These are phyloP conservation scores for Austroboletus olivaceoglutinosus DNA, from an alignment of 1,284 basidiomycete genomes.

Conservation along the genomic window DNA sequence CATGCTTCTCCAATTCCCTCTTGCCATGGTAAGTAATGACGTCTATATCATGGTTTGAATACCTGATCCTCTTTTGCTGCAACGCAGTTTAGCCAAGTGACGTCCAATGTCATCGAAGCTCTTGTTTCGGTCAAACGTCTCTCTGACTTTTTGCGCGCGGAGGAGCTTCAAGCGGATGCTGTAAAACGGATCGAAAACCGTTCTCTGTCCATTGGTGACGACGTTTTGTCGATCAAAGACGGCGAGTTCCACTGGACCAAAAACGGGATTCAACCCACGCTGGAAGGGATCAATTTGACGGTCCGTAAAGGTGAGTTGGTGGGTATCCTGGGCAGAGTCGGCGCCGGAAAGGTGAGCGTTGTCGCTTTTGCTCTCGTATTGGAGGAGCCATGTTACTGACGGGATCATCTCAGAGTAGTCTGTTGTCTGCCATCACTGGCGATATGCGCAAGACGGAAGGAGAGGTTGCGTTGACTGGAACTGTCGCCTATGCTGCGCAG, in stretches of 20 bases:
- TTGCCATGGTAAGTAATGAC: slow-evolving; percentile 65
- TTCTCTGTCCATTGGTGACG: slow-evolving; percentile 57
- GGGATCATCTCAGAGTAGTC: slow-evolving; percentile 50
- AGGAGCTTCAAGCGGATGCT: slow-evolving; percentile 80
- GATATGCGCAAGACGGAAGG: slow-evolving; percentile 85
- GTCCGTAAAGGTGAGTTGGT: slow-evolving; percentile 86
- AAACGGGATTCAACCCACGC: slow-evolving; percentile 53
- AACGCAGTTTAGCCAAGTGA: slow-evolving; percentile 64
- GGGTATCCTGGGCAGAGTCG: slow-evolving; percentile 86
- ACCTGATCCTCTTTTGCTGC: too few species aligned
- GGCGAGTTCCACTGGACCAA: slow-evolving; percentile 82
- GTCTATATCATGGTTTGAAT: too few species aligned
- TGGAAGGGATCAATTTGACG: slow-evolving; percentile 75
- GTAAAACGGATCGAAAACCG: slow-evolving; percentile 49
- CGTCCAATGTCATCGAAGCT: slow-evolving; percentile 80
- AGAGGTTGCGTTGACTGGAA: slow-evolving; percentile 67
- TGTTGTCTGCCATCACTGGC: slow-evolving; percentile 78
- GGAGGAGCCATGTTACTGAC: not conserved
- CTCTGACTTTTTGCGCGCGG: slow-evolving; percentile 71
- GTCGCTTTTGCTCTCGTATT: not conserved
- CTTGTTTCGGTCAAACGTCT: slow-evolving; percentile 84
- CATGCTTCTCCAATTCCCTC: slow-evolving; percentile 85
- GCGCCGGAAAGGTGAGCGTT: slow-evolving; percentile 78
- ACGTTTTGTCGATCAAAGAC: slow-evolving; percentile 66
- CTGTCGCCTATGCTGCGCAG: slow-evolving; percentile 87